These are phyloP conservation scores for Rhizomucor pusillus DNA, from an alignment of 371 early-diverging fungal genomes.

Conservation along the genomic window DNA sequence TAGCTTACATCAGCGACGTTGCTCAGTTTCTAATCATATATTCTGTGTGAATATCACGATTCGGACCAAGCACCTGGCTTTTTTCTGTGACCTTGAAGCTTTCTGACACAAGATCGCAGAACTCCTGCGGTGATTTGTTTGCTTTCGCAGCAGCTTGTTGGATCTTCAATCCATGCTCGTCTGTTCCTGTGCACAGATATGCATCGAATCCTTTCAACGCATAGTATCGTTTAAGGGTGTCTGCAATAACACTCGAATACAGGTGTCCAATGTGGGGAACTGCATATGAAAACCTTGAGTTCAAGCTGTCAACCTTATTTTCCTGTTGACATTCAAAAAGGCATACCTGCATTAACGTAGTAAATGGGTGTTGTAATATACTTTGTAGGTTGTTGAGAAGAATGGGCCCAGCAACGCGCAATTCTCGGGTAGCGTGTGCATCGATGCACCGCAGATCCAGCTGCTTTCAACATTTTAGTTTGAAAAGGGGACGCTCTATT, in stretches of 20 bases:
- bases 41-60: neutral
- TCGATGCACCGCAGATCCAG: neutral
- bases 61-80: neutral
- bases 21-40: slow-evolving; percentile 49
- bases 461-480: neutral
- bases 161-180: slow-evolving; percentile 97
- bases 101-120: slow-evolving; percentile 79
- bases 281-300: slow-evolving; percentile 13
- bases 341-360: slow-evolving; percentile 91
- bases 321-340: neutral
- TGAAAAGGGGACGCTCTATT: slow-evolving; percentile 7
- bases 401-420: no score
- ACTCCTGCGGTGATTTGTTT: slow-evolving; percentile 56
- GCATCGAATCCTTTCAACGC: slow-evolving; percentile 61
- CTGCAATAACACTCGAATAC: slow-evolving; percentile 86
- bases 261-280: slow-evolving; percentile 96
- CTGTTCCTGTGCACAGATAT: slow-evolving; percentile 85
- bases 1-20: slow-evolving; percentile 72
- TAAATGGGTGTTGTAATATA: slow-evolving; percentile 92
- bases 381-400: slow-evolving; percentile 19
- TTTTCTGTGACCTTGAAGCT: slow-evolving; percentile 65
- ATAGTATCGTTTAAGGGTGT: slow-evolving; percentile 76
- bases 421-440: neutral
- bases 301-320: neutral
- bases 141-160: slow-evolving; percentile 84